Conservation (phyloP, 352 stramenopile species). For the Halophytophthora polymorphica region DNA sequence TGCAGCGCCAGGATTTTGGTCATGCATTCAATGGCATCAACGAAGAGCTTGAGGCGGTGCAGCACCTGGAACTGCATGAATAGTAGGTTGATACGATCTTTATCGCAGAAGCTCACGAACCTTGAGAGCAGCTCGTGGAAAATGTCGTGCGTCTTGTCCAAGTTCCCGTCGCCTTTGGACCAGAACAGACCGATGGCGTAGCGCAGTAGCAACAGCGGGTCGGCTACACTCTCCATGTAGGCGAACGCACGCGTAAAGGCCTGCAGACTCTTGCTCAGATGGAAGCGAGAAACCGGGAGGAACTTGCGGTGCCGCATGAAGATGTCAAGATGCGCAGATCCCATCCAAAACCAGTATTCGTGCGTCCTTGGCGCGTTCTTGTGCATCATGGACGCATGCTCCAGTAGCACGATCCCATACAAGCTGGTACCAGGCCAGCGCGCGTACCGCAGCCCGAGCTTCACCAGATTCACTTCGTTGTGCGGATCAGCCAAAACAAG, state of each 20-base stretch:
- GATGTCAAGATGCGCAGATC: constrained; percentile 59
- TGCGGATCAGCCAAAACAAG: constrained; percentile 40
- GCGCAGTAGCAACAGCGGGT: constrained; percentile 55
- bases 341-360: constrained; percentile 70
- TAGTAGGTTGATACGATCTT: constrained; percentile 45
- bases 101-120: constrained; percentile 63
- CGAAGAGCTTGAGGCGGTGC: constrained; percentile 42
- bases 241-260: constrained; percentile 60
- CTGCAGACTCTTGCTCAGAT: constrained; percentile 46
- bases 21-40: constrained; percentile 53
- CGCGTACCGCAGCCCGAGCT: constrained; percentile 61
- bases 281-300: constrained; percentile 44
- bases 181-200: constrained; percentile 67
- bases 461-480: constrained; percentile 44
- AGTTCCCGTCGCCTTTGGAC: constrained; percentile 38
- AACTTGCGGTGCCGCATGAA: constrained; percentile 69
- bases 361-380: constrained; percentile 35
- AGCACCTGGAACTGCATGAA: constrained; percentile 71
- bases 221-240: constrained; percentile 56
- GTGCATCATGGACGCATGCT: constrained; percentile 46
- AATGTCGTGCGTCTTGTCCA: constrained; percentile 57
- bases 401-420: constrained; percentile 47
- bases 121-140: constrained; percentile 50
- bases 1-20: constrained; percentile 32
- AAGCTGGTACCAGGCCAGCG: constrained; percentile 51